phyloP scores from a whole-genome alignment of 1,284 basidiomycete genomes.

The Peniophora sp. region DNA sequence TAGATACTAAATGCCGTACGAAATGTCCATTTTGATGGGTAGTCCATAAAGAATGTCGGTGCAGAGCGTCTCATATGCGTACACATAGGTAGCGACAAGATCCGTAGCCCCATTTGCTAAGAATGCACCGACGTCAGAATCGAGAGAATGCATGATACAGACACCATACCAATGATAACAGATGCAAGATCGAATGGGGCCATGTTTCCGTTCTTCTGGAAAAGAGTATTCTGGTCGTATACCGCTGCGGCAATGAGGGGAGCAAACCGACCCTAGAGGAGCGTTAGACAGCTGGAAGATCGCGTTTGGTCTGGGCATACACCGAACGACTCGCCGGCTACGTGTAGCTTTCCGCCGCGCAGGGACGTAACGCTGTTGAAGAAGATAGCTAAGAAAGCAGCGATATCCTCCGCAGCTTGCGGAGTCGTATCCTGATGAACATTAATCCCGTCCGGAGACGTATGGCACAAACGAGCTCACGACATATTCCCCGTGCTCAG shows the following conservation, averaged over 20 bases:
- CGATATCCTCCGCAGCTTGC: conserved; percentile 33
- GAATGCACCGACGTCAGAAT: neutral
- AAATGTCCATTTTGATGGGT: neutral
- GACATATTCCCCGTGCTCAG: neutral
- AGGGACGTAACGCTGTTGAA: conserved; percentile 31
- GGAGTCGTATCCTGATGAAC: conserved; percentile 22
- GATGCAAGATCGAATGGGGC: conserved; percentile 74
- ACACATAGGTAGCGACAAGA: conserved; percentile 25
- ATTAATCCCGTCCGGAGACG: neutral
- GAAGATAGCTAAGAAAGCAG: conserved; percentile 36
- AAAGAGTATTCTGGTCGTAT: conserved; percentile 66
- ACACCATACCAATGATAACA: conserved; percentile 64
- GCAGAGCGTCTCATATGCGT: neutral
- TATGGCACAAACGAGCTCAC: neutral
- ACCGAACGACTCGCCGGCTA: conserved; percentile 32
- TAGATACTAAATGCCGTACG: neutral
- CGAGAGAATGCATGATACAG: neutral
- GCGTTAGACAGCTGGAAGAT: neutral
- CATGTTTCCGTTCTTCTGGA: conserved; percentile 45
- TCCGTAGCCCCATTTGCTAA: conserved; percentile 51
- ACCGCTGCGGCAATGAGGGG: conserved; percentile 69
- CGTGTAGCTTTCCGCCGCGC: conserved; percentile 33
- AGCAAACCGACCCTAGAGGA: neutral
- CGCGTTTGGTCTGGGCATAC: conserved; percentile 4
- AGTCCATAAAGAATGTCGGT: neutral